Evolutionary conservation across 495 filamentous ascomycete genomes (phyloP).

Genomic region (Aspergillus kassunensis): DNA sequence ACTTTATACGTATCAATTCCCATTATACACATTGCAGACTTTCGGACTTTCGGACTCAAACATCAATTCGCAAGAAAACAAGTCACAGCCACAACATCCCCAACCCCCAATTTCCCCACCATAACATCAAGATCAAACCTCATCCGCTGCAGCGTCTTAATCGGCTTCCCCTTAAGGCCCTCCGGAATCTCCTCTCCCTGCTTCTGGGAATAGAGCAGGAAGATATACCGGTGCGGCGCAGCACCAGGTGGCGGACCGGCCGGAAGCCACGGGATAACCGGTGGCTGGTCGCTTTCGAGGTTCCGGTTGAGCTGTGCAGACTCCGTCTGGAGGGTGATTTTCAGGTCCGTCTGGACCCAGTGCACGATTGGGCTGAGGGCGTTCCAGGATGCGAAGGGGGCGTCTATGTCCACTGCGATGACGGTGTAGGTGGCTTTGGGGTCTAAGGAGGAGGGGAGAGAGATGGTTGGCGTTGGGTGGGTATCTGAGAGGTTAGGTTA

Average conservation of each 20-base stretch:
- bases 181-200: neutral
- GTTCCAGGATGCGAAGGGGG: neutral
- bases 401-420: neutral
- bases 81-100: neutral
- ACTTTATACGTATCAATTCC: no score
- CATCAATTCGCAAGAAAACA: no score
- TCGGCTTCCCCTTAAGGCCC: neutral
- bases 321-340: neutral
- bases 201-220: neutral
- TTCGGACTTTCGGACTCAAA: no score
- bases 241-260: neutral
- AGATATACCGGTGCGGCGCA: conserved; percentile 1
- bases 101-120: neutral
- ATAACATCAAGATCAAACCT: neutral
- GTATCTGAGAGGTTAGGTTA: no score
- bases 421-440: neutral
- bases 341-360: neutral
- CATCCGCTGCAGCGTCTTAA: neutral
- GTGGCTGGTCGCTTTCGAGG: neutral
- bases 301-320: neutral
- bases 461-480: no score
- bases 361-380: neutral
- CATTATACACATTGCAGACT: no score
- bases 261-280: neutral
- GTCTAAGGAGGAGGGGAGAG: no score